phyloP scores from a whole-genome alignment of 257 asterid genomes.

The Salvia miltiorrhiza region DNA sequence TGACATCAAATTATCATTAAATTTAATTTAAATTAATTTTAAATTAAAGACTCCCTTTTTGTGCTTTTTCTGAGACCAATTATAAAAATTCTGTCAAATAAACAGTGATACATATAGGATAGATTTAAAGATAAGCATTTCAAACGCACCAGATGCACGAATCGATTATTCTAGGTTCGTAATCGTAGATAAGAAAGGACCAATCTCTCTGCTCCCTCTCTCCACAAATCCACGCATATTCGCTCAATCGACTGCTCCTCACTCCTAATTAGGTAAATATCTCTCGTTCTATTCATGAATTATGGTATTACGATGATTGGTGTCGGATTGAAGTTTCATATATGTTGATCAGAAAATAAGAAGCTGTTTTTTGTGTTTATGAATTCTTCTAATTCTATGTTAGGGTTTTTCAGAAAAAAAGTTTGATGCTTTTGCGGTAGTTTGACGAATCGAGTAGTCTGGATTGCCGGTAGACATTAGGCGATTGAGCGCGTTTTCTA shows the following conservation, averaged over 20 bases:
- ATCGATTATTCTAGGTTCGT: too few species aligned
- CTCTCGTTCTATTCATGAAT: background rate
- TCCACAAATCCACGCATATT: background rate
- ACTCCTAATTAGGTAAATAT: background rate
- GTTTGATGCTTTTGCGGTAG: background rate
- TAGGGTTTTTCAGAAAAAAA: background rate
- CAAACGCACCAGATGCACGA: too few species aligned
- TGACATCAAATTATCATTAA: too few species aligned
- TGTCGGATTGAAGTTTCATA: background rate
- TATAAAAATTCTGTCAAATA: too few species aligned
- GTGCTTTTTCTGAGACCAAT: too few species aligned
- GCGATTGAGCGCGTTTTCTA: background rate
- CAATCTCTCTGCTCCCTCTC: background rate
- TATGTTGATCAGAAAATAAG: background rate
- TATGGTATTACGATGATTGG: background rate
- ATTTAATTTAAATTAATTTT: too few species aligned
- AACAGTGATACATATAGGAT: too few species aligned
- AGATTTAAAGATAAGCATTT: too few species aligned
- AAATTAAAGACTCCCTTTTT: too few species aligned
- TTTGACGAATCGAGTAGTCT: background rate
- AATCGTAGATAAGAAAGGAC: background rate
- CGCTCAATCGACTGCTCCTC: background rate
- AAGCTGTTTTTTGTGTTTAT: background rate
- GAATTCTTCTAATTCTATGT: too few species aligned
- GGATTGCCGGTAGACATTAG: background rate